Evolutionary conservation across 345 rosid genomes (phyloP), one percentile per base, ranked within the genome.

Genomic region (Citrus inodora): DNA sequence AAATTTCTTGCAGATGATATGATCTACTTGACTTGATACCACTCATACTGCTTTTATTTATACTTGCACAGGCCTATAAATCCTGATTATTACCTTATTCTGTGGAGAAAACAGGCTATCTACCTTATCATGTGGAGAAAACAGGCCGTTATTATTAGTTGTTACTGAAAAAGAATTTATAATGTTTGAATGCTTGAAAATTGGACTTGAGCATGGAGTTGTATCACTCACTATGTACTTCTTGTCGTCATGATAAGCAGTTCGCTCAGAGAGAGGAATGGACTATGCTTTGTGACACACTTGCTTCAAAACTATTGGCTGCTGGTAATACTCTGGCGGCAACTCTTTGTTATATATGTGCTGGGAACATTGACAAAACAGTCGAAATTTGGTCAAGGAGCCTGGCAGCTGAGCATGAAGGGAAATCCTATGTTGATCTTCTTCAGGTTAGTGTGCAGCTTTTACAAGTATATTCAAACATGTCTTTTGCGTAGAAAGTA

Each of bases 381-480:
- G 97, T 97, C 79, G 99, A 94, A 82, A 96, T 96, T 79, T 96
- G 99, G 99, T 96, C 99, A 9, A 92, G 91, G 86, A 87, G 87
- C 86, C 90, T 97, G 79, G 82, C 87, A 24, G 80, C 79, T 81
- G 92, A 89, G 70, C 82, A 82, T 37, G 96, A 89, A 71, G 93
- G 94, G 76, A 90, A 90, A 85, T 80, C 97, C 14, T 92, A 92
- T 76, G 89, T 92, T 85, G 98, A 97, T 83, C 95, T 90, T 82
- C 94, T 97, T 81, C 99, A 97, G 91, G 99, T 94, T 71, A 73
- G 85, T 81, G 77, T 70, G 77, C 80, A 42, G 62, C 81, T 85
- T 67, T 75, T 81, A 65, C 35, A 76, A 72, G 59, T 63, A 10
- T 37, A 76, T 42, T 46, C 10, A 64, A 28, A 67, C 21, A 28